Evolutionary conservation across 257 asterid species (phyloP), one percentile per base, ranked within the genome.

Genomic region (Gentiana straminea): DNA sequence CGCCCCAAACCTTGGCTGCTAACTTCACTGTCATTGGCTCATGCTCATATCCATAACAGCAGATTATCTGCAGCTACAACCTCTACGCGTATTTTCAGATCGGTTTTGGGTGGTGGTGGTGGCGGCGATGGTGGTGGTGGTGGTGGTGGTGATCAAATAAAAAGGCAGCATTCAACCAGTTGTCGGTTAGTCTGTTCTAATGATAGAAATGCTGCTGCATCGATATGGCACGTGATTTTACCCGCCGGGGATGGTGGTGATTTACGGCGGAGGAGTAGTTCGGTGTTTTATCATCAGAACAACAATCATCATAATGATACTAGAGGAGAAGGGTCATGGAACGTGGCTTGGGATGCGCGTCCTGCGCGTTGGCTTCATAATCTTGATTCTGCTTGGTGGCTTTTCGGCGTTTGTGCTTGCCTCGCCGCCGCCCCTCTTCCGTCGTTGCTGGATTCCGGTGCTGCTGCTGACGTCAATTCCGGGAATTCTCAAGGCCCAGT

Each of bases 321-420:
- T 60, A 69, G 64, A 35, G 90, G 94, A 0, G 95, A 86, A 57
- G 97, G 97, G 2, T 89, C 97, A 1, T 89, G 97, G 97, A 89
- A 89, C 55, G 95, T 74, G 34, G 85, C 84, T 7, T 85, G 97
- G 97, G 97, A 89, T 58, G 81, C 91, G 7, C 55, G 97, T 61
- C 94, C 95, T 36, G 97, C 97, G 63, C 75, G 97, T 44, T 89
- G 97, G 97, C 81, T 86, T 32, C 94, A 83, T 64, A 81, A 81
- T 61, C 77, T 82, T 5, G 84, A 89, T n/a, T 86, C 90, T 4
- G 97, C 82, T 3, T 89, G 95, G 95, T 64, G 86, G 38, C 73
- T 89, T n/a, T 89, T 86, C 59, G 94, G 95, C 5, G 86, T 76
- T 38, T 73, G 84, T 51, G 73, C 77, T 52, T 66, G 82, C 47